Base-by-base conservation (phyloP, 2,329 filamentous ascomycete genomes). In the Fusarium albosuccineum region DNA sequence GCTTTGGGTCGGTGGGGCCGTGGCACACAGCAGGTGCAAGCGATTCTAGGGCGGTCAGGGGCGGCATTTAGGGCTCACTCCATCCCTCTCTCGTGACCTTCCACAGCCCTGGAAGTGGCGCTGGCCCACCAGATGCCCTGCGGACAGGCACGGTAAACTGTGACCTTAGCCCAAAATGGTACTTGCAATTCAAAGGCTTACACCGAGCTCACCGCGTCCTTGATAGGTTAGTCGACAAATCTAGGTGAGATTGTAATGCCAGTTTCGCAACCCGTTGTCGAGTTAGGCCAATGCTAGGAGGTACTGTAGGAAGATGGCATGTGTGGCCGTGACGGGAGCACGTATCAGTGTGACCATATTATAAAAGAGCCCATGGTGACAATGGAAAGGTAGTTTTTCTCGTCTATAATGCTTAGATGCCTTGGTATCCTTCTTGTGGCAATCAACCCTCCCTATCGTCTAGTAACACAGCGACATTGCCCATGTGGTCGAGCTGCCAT, bases 51-150 rank as follows among this genome's bases (percentile, higher is more conserved):
- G 82, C 82, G 82, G 82, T 84, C 73, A 76, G 36, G 6, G 7
- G 5, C 26, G 82, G 82, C 82, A 84, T 77, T 82, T 84, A 82
- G 81, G 82, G 81, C 70, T 71, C 14, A 16, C 30, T 14, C 2
- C 11, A 13, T 49, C 9, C 8, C 11, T 9, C 11, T 50, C 54
- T 44, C 57, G 52, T 56, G 67, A 68, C 46, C 13, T 10, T 16
- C 9, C 6, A 14, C 27, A 3, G 14, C 11, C 13, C 26, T 29
- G 14, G 5, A 3, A 6, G n/a, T 33, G n/a, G 10, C 29, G 36
- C 44, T 37, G 48, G 22, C 50, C 29, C 11, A 33, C 45, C 13
- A 1, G 17, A 22, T 22, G 22, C 22, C 22, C 22, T 22, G 22
- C 22, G 4, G 22, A 22, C 22, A 22, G 22, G 22, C 4, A 4